Evolutionary conservation across 306 rosid genomes (phyloP), one percentile per base, ranked within the genome.

Genomic region (Crataegus laevigata): DNA sequence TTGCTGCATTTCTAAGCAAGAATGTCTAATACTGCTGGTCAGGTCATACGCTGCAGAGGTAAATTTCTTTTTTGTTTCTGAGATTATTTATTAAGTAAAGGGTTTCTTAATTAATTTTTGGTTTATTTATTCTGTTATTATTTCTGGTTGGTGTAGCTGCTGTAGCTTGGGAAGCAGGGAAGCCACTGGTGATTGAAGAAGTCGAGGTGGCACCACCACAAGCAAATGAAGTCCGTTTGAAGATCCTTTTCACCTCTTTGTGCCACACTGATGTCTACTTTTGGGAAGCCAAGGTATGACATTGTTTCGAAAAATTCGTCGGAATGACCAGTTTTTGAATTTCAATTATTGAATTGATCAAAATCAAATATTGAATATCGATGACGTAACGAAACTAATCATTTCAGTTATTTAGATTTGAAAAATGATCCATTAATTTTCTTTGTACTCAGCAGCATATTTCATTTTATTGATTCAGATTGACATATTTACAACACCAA

Each of bases 121-220:
- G n/a, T 68, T 38, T 8, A 47, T 47, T 47, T 14, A 15, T 47
- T 47, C 54, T 47, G 5, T 47, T 47, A 47, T 47, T 47, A 47
- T 47, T 15, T 47, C 8, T 15, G 25, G 60, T 58, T 40, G 30
- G 36, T 68, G 43, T 22, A 82, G 85, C 85, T 45, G 85, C 82
- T 36, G 79, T 77, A 67, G 76, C 85, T 40, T 82, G 85, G 85
- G 85, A 82, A 66, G 85, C 85, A 36, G 79, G 76, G 24, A 77
- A 82, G 76, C 85, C 82, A 42, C 65, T 82, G 40, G 85, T 77
- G 67, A 82, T 82, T 34, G 82, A 82, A 60, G 76, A 77, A 60
- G 79, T 82, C 58, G 82, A 82, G 73, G 82, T 82, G 32, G 82
- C 85, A 51, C 82, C 85, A 67, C 85, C 85, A 3, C 82, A 73